These are phyloP conservation scores for Pleurotus pulmonarius DNA, from an alignment of 768 basidiomycete genomes.

Conservation along the genomic window DNA sequence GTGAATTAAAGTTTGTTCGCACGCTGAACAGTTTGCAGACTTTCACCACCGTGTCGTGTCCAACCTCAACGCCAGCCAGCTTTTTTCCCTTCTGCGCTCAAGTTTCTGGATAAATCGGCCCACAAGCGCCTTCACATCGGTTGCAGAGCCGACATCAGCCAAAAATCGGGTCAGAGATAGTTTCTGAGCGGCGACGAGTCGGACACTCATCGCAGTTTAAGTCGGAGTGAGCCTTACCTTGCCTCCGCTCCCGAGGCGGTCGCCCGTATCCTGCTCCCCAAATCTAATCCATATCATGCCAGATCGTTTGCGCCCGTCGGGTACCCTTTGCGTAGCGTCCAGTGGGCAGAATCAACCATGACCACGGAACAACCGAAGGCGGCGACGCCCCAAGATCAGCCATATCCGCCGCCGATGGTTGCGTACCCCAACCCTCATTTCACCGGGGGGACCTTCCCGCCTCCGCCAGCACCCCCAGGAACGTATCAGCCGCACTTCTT, in stretches of 20 bases:
- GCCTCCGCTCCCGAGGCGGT: background rate
- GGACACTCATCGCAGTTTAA: slow-evolving; percentile 9
- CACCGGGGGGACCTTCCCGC: slow-evolving; percentile 26
- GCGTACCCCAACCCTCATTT: slow-evolving; percentile 17
- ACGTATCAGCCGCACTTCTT: slow-evolving; percentile 37
- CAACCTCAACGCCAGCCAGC: background rate
- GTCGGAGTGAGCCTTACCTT: slow-evolving; percentile 6
- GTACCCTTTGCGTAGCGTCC: slow-evolving; percentile 4
- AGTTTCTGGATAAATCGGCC: background rate
- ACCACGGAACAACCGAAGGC: slow-evolving; percentile 8
- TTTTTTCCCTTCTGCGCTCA: background rate
- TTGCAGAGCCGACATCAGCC: background rate
- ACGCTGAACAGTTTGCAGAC: background rate
- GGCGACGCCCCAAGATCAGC: background rate
- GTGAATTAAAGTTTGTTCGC: background rate
- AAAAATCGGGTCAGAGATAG: slow-evolving; percentile 6
- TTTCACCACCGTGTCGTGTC: background rate
- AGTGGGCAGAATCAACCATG: slow-evolving; percentile 7
- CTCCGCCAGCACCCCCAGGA: slow-evolving; percentile 29
- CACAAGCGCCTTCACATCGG: background rate
- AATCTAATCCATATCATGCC: background rate
- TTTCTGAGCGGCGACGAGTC: slow-evolving; percentile 9
- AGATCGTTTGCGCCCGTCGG: slow-evolving; percentile 6
- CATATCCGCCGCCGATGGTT: slow-evolving; percentile 1
- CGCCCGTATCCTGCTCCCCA: background rate